Evolutionary conservation across 202 grass and related monocot genomes (phyloP), one percentile per base, ranked within the genome.

Genomic region (Brachypodium distachyon): DNA sequence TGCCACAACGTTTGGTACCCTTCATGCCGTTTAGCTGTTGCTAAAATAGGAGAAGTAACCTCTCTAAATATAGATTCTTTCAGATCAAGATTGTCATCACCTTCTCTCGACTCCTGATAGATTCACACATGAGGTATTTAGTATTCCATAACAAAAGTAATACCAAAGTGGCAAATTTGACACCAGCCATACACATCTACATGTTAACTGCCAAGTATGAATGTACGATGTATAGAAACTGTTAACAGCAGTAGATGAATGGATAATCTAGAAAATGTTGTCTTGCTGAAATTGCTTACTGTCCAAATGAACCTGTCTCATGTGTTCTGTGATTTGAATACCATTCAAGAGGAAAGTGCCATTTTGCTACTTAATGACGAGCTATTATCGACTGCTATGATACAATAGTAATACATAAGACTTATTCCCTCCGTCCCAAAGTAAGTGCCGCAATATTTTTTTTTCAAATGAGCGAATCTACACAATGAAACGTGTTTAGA

Each of bases 1-100:
- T 98, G 85, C 96, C 96, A 98, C 77, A 98, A 86, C 42, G 91
- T 95, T 83, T 95, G 87, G 67, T 95, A 92, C 43, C 89, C 91
- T 90, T 94, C 96, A 63, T 98, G 89, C 5, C 87, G 85, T 90
- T 88, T 95, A 51, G 96, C 89, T 83, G 91, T 90, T 51, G 89
- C 81, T 72, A 98, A 85, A 79, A 98, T 87, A 72, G 96, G 73
- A 81, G 87, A 90, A 52, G 73, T 92, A 72, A 92, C 81, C 61
- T 95, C 92, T 87, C 89, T 95, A 88, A 90, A 89, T 87, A 92
- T 92, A 51, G 83, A 92, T 83, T 90, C 89, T 87, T 92, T 98
- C 76, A 92, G 65, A 48, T 89, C 85, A 31, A 69, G 64, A 83
- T 93, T 83, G 22, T 93, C 74, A 26, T 53, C 65, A 53, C 74